These are phyloP conservation scores for Rhodotorula sphaerocarpa DNA, from an alignment of 768 basidiomycete species.

Conservation along the genomic window DNA sequence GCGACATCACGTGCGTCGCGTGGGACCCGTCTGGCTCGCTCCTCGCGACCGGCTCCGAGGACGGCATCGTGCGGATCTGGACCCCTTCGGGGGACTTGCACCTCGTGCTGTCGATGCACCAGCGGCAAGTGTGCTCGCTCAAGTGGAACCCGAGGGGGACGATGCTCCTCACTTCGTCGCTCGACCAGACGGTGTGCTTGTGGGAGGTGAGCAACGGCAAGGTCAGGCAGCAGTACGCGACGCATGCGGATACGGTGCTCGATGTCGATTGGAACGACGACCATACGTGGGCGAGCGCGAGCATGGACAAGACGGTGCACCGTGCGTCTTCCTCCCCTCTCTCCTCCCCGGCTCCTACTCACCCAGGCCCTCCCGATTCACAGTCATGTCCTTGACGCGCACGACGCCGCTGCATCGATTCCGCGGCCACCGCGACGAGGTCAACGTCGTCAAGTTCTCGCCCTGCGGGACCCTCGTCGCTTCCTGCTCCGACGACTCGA, in stretches of 20 bases:
- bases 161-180: constrained; percentile 37
- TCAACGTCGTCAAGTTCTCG: constrained; percentile 40
- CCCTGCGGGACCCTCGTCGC: constrained; percentile 39
- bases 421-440: constrained; percentile 42
- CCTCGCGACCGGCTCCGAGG: constrained; percentile 40
- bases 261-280: constrained; percentile 40
- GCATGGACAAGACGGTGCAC: constrained; percentile 36
- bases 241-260: constrained; percentile 35
- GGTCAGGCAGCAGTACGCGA: constrained; percentile 37
- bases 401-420: constrained; percentile 36
- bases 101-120: constrained; percentile 39
- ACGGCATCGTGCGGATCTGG: constrained; percentile 42
- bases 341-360: too few relatives aligned
- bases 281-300: constrained; percentile 33
- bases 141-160: constrained; percentile 38
- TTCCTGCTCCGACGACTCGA: constrained; percentile 41
- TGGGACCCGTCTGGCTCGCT: constrained; percentile 36
- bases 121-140: constrained; percentile 26
- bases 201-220: constrained; percentile 40
- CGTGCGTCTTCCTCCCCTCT: constrained; percentile 11
- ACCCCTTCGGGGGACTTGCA: constrained; percentile 37
- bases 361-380: neutral
- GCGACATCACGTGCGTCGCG: constrained; percentile 34
- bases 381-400: constrained; percentile 29
- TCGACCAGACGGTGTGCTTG: constrained; percentile 39